These are phyloP conservation scores for Lactarius trivialis DNA, from an alignment of 768 basidiomycete species.

Conservation along the genomic window DNA sequence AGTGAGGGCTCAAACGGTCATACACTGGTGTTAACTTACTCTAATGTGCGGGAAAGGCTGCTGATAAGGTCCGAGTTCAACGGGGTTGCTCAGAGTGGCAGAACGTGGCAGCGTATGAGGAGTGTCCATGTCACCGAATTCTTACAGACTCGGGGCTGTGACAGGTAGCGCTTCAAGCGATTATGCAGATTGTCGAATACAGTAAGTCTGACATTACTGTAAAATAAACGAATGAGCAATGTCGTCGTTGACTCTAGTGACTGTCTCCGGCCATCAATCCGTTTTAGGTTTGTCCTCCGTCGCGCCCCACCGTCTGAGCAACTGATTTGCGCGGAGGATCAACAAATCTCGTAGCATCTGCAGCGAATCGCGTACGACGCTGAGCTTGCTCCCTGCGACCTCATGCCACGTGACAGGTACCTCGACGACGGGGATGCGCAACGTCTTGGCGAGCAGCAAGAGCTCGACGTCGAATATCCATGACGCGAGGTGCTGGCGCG, in stretches of 20 bases:
- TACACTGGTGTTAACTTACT: neutral
- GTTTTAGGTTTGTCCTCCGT: conserved; percentile 7
- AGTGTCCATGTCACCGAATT: neutral
- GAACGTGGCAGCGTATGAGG: no score
- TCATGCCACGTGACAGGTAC: conserved; percentile 93
- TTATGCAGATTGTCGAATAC: neutral
- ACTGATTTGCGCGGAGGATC: conserved; percentile 75
- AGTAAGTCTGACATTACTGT: neutral
- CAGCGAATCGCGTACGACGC: conserved; percentile 74
- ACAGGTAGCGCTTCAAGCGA: neutral
- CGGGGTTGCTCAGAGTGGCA: neutral
- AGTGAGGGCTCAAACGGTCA: neutral
- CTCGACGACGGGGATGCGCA: conserved; percentile 73
- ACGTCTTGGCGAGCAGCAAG: conserved; percentile 73
- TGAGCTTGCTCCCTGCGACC: conserved; percentile 87
- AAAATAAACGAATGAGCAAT: neutral
- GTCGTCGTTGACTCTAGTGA: neutral
- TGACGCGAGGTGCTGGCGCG: conserved; percentile 75
- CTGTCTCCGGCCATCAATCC: conserved; percentile 4
- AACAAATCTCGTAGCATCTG: conserved; percentile 88
- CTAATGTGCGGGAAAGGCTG: neutral
- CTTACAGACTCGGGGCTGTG: neutral
- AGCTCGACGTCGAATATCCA: conserved; percentile 99
- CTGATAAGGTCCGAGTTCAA: neutral
- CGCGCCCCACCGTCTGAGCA: conserved; percentile 67